Base-by-base conservation (phyloP, 2,329 filamentous ascomycete genomes). In the Claviceps lovelessii region DNA sequence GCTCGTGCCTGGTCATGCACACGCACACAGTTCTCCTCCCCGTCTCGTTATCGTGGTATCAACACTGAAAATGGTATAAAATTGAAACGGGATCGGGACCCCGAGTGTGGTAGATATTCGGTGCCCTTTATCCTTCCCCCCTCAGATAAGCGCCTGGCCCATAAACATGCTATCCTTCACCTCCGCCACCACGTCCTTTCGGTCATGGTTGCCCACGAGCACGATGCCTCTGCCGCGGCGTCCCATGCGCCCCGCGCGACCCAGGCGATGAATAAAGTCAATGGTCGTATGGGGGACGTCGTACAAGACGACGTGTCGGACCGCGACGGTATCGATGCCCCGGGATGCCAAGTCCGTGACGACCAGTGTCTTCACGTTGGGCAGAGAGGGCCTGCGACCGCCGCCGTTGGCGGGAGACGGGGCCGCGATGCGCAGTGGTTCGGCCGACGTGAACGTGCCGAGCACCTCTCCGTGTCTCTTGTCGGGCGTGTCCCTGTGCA, bases 231-330 rank as follows among this genome's bases (percentile, higher is more conserved):
- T 79, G 17, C 93, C 93, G 67, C 93, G 80, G 58, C 90, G 80
- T 3, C 90, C 90, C 89, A 97, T 97, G 39, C 93, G 81, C 0
- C 93, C 93, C 1, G 93, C 89, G 55, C 93, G 80, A 17, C 93
- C 93, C 5, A 97, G 80, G 17, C 94, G 85, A 70, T 98, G 94
- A 64, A 98, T 96, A 64, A 98, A 98, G 69, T 98, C 94, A 57
- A 98, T 94, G 0, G 90, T 95, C 0, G 88, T 95, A 66, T 97
- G 91, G 5, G 93, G 93, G n/a, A 98, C 91, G 67, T 98, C 90
- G 68, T 95, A 97, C 31, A 98, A 73, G 54, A 98, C 85, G 53
- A 98, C 93, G 61, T 95, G 88, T 55, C 88, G 80, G 19, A 97
- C 91, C 19, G 88, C 86, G 35, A 96, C 72, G 0, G 93, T 98